Percentiles rank a stretch among this genome's conserved stretches.
These are phyloP conservation scores for Boletus rex-veris DNA, from an alignment of 768 basidiomycete genomes.

Conservation along the genomic window DNA sequence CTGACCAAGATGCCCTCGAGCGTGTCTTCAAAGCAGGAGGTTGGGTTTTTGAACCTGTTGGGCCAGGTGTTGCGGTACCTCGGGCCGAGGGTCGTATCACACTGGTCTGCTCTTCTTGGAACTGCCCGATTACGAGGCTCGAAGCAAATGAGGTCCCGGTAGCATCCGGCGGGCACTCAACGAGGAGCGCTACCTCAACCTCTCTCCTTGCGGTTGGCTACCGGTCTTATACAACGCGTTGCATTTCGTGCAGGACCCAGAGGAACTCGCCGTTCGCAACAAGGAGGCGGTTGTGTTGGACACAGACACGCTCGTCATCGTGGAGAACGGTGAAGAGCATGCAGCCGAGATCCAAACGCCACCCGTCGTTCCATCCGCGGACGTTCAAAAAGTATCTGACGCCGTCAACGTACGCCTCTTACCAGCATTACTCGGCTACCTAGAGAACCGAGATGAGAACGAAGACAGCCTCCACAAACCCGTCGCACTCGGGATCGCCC, in stretches of 20 bases:
- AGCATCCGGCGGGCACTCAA: slow-evolving; percentile 47
- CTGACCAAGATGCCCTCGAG: slow-evolving; percentile 26
- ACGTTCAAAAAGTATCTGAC: slow-evolving; percentile 55
- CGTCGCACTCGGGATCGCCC: no score
- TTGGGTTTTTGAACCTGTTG: slow-evolving; percentile 82
- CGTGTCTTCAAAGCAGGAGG: slow-evolving; percentile 61
- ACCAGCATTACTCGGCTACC: slow-evolving; percentile 72
- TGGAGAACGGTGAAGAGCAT: slow-evolving; percentile 31
- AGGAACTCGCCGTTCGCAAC: slow-evolving; percentile 81
- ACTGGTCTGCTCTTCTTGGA: slow-evolving; percentile 76
- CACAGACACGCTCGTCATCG: slow-evolving; percentile 26
- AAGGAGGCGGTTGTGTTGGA: slow-evolving; percentile 50
- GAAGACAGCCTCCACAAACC: no score
- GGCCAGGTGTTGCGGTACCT: slow-evolving; percentile 81
- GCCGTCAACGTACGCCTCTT: slow-evolving; percentile 73
- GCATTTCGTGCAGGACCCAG: slow-evolving; percentile 83
- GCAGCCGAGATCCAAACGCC: slow-evolving; percentile 4
- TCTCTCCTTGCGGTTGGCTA: slow-evolving; percentile 67
- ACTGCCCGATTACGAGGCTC: slow-evolving; percentile 48
- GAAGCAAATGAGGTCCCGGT: slow-evolving; percentile 22
- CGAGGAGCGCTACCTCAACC: slow-evolving; percentile 50
- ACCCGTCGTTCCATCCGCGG: slow-evolving; percentile 1
- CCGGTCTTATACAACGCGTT: slow-evolving; percentile 81
- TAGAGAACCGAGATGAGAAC: slow-evolving; percentile 79
- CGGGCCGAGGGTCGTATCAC: slow-evolving; percentile 62